Base-by-base conservation (phyloP, 257 asterid genomes). In the Perilla frutescens region DNA sequence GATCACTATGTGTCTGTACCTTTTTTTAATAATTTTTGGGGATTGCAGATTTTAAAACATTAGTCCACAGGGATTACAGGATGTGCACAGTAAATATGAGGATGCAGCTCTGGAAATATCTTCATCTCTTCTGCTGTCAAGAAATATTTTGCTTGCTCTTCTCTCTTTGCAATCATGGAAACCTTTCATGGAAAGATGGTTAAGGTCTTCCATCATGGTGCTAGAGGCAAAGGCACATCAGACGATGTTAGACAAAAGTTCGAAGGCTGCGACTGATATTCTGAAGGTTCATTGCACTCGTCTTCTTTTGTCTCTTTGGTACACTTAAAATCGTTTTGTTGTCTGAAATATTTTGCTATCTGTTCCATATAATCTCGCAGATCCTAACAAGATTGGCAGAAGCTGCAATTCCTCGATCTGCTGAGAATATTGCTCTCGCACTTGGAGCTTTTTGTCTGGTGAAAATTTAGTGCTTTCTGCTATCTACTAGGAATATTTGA, bases 101-200 rank as follows among this genome's bases (percentile, higher is more conserved):
- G 81, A 89, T 79, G 86, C 87, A 60, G 77, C 87, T 74, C 70
- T 77, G 75, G 97, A 90, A 68, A 84, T 90, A 82, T 90, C 92
- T 56, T 79, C 86, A 65, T 88, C 98, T 78, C 97, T 91, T 83
- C 89, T 77, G 75, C 88, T 92, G 70, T 90, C 97, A 3, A 87
- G 99, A 82, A 92, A 95, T 81, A 66, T 85, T 69, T 82, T 91
- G 78, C 81, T 92, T 70, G 98, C 97, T 72, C 87, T 90, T 71
- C 75, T 90, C 56, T 87, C 97, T 71, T 74, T 87, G 87, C 97
- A 95, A 82, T 95, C 99, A 51, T 95, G 98, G 98, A 91, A 91
- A 84, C 86, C 96, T 70, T 94, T 94, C 86, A 88, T 94, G 97
- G 84, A 61, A 79, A 85, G 96, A 84, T 95, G 99, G 99, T 74